Evolutionary conservation across 352 stramenopile genomes (phyloP).

Genomic region (Pythium guiyangense): DNA sequence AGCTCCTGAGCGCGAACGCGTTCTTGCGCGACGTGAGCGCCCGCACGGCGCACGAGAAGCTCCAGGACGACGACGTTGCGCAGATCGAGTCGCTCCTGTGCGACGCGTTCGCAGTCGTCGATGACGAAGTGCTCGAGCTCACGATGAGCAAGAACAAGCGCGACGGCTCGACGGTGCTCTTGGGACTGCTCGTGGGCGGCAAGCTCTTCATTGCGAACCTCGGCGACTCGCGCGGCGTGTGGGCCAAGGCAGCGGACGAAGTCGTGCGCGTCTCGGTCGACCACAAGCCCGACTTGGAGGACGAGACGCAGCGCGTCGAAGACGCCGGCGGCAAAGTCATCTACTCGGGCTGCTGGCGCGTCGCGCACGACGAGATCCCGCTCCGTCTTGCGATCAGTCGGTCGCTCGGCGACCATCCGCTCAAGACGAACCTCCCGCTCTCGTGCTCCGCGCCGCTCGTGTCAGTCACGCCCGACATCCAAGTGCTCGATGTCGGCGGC

Average conservation of each 20-base stretch:
- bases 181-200: slow-evolving; percentile 60
- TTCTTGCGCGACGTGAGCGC: slow-evolving; percentile 44
- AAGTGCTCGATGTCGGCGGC: slow-evolving; percentile 54
- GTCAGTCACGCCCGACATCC: slow-evolving; percentile 67
- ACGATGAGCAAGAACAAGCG: slow-evolving; percentile 67
- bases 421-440: slow-evolving; percentile 59
- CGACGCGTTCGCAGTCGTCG: slow-evolving; percentile 52
- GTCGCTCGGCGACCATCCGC: slow-evolving; percentile 72
- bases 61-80: slow-evolving; percentile 44
- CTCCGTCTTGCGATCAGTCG: slow-evolving; percentile 73
- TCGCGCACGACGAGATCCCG: slow-evolving; percentile 69
- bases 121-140: slow-evolving; percentile 67
- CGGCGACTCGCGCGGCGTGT: slow-evolving; percentile 68
- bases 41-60: slow-evolving; percentile 19
- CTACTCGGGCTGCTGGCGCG: slow-evolving; percentile 78
- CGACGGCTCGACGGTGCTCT: slow-evolving; percentile 68
- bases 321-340: slow-evolving; percentile 73
- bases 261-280: slow-evolving; percentile 66
- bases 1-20: slow-evolving; percentile 44
- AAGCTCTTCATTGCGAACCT: slow-evolving; percentile 80
- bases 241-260: slow-evolving; percentile 30
- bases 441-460: slow-evolving; percentile 63
- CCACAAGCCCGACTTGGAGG: slow-evolving; percentile 71
- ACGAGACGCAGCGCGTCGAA: slow-evolving; percentile 54
- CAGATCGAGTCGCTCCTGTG: slow-evolving; percentile 44